Evolutionary conservation across 148 eudicot genomes (phyloP), one percentile per base, ranked within the genome.

Genomic region (Polygonum aviculare): DNA sequence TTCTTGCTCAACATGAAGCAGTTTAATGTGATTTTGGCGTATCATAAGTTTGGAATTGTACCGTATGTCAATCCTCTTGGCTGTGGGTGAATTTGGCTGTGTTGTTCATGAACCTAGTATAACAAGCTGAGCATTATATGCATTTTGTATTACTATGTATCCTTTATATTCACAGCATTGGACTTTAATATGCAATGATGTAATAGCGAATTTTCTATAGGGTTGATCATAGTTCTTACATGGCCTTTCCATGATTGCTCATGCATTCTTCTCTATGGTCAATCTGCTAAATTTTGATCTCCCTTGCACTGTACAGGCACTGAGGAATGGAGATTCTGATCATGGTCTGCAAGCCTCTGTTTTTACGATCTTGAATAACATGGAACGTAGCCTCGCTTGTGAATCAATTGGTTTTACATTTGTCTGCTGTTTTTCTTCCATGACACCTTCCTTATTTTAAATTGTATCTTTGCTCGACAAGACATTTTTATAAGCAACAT

Each of bases 401-500:
- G 72, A 41, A 67, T 38, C 15, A 31, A 14, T 67, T 67, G 72
- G 45, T 15, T 67, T 67, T 22, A 9, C 16, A 33, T 36, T 67
- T 36, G 67, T 15, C 7, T 67, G 72, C 4, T 67, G 44, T 67
- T 36, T 60, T 26, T 60, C 40, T 5, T 35, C n/a, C 19, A 35
- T 38, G 16, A 31, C 69, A 12, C n/a, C 7, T 1, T 7, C 10
- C 5, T n/a, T 60, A 60, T 38, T 67, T 67, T 36, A 41, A 67
- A 67, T 67, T 67, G 72, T 67, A 67, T 36, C 72, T 67, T 67
- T 60, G 15, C 72, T 36, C 44, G 15, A 67, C 72, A 67, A 67
- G 4, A 67, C 72, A 67, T 67, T 67, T 67, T 36, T 35, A 35
- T 67, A 14, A 35, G 41, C 72, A 36, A 35, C 10, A 16, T 67